Evolutionary conservation across 2,329 filamentous ascomycete species (phyloP), one percentile per base, ranked within the genome.

Genomic region (Bipolaris zeicola): DNA sequence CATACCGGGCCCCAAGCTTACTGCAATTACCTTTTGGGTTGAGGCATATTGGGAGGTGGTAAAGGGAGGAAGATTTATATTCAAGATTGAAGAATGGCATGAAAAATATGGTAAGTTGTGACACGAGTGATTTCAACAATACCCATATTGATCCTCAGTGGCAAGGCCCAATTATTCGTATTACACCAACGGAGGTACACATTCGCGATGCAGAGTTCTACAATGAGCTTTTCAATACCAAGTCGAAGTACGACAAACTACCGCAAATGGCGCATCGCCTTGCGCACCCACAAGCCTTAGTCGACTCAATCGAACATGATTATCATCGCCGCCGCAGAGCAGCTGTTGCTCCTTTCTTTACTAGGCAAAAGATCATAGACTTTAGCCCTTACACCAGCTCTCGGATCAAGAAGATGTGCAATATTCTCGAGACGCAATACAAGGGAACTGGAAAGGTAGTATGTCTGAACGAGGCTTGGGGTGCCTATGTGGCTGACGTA

Each of bases 291-390:
- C 16, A 33, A 33, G 24, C 24, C 2, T 18, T n/a, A 20, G 3
- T 5, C 16, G 42, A 45, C 26, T 16, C 42, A 45, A 45, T 45
- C 42, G 26, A 45, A 3, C 14, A 45, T n/a, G 26, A 45, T 20
- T 33, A 31, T 31, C 42, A 45, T 34, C 42, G 14, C 26, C 42
- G n/a, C 42, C 42, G 42, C 42, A 33, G 24, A 31, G 24, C 42
- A 45, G 42, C 22, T 45, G n/a, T 45, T 33, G 42, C 42, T 45
- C 24, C 42, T 20, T 45, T 33, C 14, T 45, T 45, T 33, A 45
- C 42, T 20, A 45, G 42, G 28, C 26, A 31, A 8, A 31, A 45
- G n/a, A 45, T 31, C 42, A 45, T 45, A 45, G 26, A 45, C n/a
- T 45, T 33, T 26, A 45, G 42, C n/a, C 7, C 42, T 33, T 45